Evolutionary conservation across 371 early-diverging fungal genomes (phyloP).

Genomic region (Batrachochytrium dendrobatidis): DNA sequence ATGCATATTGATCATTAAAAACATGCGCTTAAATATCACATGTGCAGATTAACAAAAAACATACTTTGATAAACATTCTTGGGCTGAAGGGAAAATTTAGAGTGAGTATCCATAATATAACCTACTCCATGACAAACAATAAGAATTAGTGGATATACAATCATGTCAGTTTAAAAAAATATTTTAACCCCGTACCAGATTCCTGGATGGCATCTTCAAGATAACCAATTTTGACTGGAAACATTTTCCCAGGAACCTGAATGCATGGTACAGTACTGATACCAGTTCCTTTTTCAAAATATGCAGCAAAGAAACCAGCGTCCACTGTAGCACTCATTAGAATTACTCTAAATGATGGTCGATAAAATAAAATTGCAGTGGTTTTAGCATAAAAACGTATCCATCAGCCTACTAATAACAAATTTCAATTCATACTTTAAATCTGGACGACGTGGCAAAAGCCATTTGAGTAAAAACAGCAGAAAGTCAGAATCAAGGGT

Average conservation of each 20-base stretch:
- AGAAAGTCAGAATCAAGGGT: conserved; percentile 52
- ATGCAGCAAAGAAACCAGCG: conserved; percentile 27
- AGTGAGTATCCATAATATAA: conserved; percentile 8
- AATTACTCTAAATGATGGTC: conserved; percentile 35
- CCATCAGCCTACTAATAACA: neutral
- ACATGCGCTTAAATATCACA: too few relatives aligned
- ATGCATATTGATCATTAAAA: too few relatives aligned
- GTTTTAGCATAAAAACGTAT: neutral
- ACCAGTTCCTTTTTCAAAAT: conserved; percentile 36
- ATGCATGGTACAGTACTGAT: conserved; percentile 47
- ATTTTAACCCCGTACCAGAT: conserved; percentile 23
- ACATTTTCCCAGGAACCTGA: conserved; percentile 71
- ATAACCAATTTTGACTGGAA: conserved; percentile 65
- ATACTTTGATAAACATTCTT: too few relatives aligned
- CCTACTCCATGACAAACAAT: neutral
- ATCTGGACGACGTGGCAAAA: conserved; percentile 20
- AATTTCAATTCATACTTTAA: conserved; percentile 11
- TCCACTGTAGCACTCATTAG: conserved; percentile 52
- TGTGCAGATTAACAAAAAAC: too few relatives aligned
- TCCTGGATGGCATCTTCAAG: conserved; percentile 63
- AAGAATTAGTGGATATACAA: neutral
- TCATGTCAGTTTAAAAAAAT: neutral
- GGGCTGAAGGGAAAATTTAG: conserved; percentile 20
- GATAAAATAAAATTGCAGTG: neutral
- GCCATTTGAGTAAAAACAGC: conserved; percentile 26